Conservation (phyloP, 129 eudicot species). For the Saussurea involucrata region DNA sequence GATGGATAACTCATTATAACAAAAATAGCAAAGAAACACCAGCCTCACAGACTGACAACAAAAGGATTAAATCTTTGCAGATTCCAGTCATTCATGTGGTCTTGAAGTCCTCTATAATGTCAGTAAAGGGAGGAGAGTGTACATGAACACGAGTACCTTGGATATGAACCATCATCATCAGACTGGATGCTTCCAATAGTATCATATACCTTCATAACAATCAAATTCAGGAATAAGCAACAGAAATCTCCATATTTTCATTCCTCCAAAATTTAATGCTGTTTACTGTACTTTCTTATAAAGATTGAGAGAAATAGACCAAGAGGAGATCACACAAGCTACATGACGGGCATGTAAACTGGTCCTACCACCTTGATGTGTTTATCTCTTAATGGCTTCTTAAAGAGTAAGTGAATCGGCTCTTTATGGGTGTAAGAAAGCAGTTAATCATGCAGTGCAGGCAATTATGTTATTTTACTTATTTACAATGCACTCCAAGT, state of each 20-base stretch:
- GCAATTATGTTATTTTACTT: not conserved
- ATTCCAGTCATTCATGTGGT: not conserved
- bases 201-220: constrained; percentile 71
- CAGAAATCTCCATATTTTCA: constrained; percentile 3
- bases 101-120: constrained; percentile 12
- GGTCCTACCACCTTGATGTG: not conserved
- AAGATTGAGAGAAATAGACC: not conserved
- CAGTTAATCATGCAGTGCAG: constrained; percentile 4
- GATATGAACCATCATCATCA: constrained; percentile 70
- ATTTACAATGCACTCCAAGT: not conserved
- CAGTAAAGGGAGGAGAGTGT: constrained; percentile 5
- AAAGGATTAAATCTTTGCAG: constrained; percentile 1
- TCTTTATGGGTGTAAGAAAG: constrained; percentile 8
- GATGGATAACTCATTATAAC: not conserved
- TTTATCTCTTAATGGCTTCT: constrained; percentile 2
- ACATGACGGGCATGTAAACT: not conserved
- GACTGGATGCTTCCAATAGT: constrained; percentile 59
- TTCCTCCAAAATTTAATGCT: not conserved
- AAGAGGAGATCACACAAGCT: not conserved
- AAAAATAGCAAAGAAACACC: not conserved
- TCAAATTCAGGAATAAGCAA: constrained; percentile 19
- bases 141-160: constrained; percentile 46
- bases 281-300: not conserved
- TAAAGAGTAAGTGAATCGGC: not conserved
- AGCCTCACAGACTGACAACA: not conserved